Conservation (phyloP, 2,329 filamentous ascomycete species). For the Passalora sequoiae region DNA sequence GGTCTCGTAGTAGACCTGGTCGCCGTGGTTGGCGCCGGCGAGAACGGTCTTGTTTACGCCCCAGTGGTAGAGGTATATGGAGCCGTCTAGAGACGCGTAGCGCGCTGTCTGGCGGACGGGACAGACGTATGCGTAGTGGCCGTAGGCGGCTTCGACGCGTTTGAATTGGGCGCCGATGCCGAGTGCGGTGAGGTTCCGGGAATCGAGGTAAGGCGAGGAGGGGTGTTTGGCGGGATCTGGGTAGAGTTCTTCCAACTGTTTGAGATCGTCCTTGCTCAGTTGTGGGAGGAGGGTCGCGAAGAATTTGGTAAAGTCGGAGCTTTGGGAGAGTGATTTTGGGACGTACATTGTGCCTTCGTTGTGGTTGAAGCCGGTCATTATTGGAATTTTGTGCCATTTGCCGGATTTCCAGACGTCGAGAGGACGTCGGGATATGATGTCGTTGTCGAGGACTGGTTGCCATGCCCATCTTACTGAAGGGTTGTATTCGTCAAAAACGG, state of each 20-base stretch:
- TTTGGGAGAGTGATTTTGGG: slow-evolving; percentile 44
- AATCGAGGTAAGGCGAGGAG: slow-evolving; percentile 40
- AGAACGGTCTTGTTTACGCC: slow-evolving; percentile 44
- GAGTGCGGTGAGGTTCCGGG: slow-evolving; percentile 25
- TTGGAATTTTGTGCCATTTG: slow-evolving; percentile 52
- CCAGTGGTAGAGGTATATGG: slow-evolving; percentile 57
- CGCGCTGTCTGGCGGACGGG: slow-evolving; percentile 58
- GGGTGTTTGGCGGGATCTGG: slow-evolving; percentile 50
- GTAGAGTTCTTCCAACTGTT: slow-evolving; percentile 55
- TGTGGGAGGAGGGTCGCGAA: slow-evolving; percentile 58
- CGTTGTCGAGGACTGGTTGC: slow-evolving; percentile 63
- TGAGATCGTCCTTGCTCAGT: slow-evolving; percentile 50
- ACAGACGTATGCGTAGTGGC: slow-evolving; percentile 60
- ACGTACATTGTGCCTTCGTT: slow-evolving; percentile 66
- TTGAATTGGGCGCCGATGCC: slow-evolving; percentile 53
- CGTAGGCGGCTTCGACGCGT: slow-evolving; percentile 57
- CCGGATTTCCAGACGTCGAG: slow-evolving; percentile 54
- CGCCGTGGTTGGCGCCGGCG: slow-evolving; percentile 33
- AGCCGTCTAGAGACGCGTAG: slow-evolving; percentile 32
- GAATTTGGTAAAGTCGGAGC: slow-evolving; percentile 54
- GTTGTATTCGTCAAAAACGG: slow-evolving; percentile 45
- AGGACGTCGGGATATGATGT: slow-evolving; percentile 54
- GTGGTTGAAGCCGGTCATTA: slow-evolving; percentile 66
- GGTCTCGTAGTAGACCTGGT: slow-evolving; percentile 34
- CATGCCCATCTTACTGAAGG: slow-evolving; percentile 53